A percentile compares a stretch with the other conserved stretches of the same genome.
Conservation (phyloP, 129 eudicot species). For the Arctium lappa region DNA sequence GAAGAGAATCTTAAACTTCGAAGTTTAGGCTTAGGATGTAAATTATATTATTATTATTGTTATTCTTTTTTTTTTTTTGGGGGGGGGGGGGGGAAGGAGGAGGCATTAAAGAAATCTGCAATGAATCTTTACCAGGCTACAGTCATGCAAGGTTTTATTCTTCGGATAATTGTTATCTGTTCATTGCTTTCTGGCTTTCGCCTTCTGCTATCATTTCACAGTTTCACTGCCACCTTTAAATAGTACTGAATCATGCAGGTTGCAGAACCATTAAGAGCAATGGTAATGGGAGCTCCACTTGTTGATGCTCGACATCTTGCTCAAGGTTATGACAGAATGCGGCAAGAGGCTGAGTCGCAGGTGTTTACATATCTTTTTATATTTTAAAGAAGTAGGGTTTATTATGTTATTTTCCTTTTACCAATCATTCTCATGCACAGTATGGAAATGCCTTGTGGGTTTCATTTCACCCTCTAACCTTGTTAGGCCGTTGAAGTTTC, state of each 20-base stretch:
- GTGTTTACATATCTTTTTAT: conserved; percentile 19
- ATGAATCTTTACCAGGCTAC: neutral
- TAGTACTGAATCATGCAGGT: conserved; percentile 42
- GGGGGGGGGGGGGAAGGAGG: too few relatives aligned
- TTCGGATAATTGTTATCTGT: neutral
- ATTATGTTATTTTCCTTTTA: neutral
- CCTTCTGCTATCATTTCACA: neutral
- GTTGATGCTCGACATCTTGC: conserved; percentile 99
- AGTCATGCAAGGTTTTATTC: neutral
- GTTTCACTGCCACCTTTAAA: neutral
- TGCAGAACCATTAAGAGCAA: conserved; percentile 91
- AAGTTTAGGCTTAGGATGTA: neutral
- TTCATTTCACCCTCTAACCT: conserved; percentile 20
- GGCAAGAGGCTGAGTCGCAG: conserved; percentile 98
- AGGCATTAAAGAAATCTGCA: neutral
- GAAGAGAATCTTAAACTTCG: neutral
- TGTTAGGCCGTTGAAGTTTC: conserved; percentile 90
- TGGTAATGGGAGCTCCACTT: conserved; percentile 94
- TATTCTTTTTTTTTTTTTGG: too few relatives aligned
- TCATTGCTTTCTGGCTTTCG: neutral
- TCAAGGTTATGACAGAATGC: conserved; percentile 83
- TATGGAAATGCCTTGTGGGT: neutral
- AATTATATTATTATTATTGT: too few relatives aligned
- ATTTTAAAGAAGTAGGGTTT: neutral
- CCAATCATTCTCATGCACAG: neutral